These are phyloP conservation scores for Russula abietina DNA, from an alignment of 768 basidiomycete species.

Conservation along the genomic window DNA sequence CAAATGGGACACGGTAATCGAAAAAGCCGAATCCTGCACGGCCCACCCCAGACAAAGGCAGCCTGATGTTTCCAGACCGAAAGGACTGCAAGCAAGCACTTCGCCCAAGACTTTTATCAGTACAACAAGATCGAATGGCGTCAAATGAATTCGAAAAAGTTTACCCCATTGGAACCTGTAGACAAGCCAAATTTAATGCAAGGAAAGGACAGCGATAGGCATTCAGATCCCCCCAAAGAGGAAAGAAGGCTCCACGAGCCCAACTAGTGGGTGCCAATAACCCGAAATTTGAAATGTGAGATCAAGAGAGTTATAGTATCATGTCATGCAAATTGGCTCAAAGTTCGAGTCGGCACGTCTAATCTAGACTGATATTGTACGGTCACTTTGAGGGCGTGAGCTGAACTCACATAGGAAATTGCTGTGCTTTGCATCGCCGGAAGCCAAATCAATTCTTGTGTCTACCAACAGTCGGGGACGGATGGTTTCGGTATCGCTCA, in stretches of 20 bases:
- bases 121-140: not conserved
- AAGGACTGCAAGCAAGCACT: conserved; percentile 9
- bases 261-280: not conserved
- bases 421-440: not conserved
- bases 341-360: not conserved
- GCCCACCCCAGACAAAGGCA: not conserved
- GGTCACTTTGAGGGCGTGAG: not conserved
- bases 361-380: conserved; percentile 1
- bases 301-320: not conserved
- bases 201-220: conserved; percentile 9
- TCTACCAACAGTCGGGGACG: not conserved
- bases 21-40: not conserved
- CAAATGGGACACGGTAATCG: too few relatives aligned
- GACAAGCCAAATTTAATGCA: too few relatives aligned
- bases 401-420: not conserved
- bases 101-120: conserved; percentile 1
- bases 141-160: not conserved
- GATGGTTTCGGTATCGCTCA: conserved; percentile 5
- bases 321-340: not conserved
- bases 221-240: not conserved
- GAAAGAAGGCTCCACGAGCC: conserved; percentile 11
- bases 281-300: not conserved
- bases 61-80: conserved; percentile 16
- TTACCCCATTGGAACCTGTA: not conserved
- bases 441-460: not conserved